Conservation (phyloP, 2,329 filamentous ascomycete genomes). For the Talaromyces piceae region DNA sequence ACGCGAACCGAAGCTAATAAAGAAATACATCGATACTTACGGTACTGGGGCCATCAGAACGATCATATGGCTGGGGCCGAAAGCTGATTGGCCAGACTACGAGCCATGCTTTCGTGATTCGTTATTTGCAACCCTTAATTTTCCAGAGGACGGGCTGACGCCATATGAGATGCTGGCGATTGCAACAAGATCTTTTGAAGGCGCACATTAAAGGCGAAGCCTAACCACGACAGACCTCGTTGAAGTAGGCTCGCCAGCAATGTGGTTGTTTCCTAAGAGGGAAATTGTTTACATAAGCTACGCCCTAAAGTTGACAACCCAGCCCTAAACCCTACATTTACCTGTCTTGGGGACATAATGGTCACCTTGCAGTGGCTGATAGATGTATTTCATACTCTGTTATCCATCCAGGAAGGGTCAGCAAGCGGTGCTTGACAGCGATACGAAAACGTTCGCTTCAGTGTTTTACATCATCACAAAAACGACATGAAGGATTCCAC, state of each 20-base stretch:
- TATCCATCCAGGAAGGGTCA: too few relatives aligned
- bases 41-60: conserved; percentile 12
- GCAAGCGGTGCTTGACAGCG: too few relatives aligned
- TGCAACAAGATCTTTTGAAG: background rate
- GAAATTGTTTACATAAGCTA: background rate
- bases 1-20: conserved; percentile 39
- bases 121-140: conserved; percentile 14
- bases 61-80: conserved; percentile 25
- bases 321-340: background rate
- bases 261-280: background rate
- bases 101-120: conserved; percentile 20
- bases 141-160: conserved; percentile 17
- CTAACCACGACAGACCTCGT: background rate
- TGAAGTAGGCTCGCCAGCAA: background rate
- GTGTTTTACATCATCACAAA: background rate
- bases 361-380: too few relatives aligned
- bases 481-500: background rate
- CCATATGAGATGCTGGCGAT: background rate
- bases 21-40: conserved; percentile 34
- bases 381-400: too few relatives aligned
- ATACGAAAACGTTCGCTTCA: too few relatives aligned
- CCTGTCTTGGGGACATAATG: background rate
- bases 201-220: background rate
- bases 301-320: background rate
- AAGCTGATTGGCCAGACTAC: conserved; percentile 25